Percentiles rank a stretch among this genome's conserved stretches.
Conservation (phyloP, 495 filamentous ascomycete species). For the Xylaria flabelliformis region DNA sequence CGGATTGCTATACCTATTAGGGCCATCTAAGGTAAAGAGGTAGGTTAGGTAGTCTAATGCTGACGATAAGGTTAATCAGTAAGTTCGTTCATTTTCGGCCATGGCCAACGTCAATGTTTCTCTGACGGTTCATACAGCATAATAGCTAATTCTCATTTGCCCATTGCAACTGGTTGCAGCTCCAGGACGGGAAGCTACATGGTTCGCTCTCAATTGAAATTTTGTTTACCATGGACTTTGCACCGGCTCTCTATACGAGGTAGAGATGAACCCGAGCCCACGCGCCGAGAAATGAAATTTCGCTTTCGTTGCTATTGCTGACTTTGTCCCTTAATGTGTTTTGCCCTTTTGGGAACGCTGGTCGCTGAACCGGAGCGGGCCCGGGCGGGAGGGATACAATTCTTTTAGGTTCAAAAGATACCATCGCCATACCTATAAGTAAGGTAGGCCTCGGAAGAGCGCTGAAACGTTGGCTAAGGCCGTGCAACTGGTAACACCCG, state of each 20-base stretch:
- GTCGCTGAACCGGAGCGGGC: background rate
- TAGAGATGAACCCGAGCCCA: background rate
- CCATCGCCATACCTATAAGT: background rate
- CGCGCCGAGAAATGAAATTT: background rate
- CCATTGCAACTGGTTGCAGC: background rate
- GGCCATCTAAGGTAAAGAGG: background rate
- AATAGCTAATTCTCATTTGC: background rate
- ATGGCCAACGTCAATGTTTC: background rate
- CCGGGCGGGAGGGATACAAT: background rate
- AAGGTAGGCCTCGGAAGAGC: background rate
- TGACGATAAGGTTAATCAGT: background rate
- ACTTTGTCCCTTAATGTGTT: background rate
- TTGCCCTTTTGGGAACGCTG: background rate
- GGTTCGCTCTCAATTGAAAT: background rate
- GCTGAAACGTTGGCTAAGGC: background rate
- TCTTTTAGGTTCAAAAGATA: background rate
- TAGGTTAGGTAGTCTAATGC: background rate
- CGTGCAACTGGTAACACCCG: background rate
- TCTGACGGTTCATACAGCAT: background rate
- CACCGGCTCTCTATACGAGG: background rate
- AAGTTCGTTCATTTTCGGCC: background rate
- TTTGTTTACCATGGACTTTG: background rate
- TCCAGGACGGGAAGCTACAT: background rate
- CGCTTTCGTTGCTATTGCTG: background rate
- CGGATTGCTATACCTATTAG: background rate